Evolutionary conservation across 441 rosid genomes (phyloP), one percentile per base, ranked within the genome.

Genomic region (Corymbia citriodora): DNA sequence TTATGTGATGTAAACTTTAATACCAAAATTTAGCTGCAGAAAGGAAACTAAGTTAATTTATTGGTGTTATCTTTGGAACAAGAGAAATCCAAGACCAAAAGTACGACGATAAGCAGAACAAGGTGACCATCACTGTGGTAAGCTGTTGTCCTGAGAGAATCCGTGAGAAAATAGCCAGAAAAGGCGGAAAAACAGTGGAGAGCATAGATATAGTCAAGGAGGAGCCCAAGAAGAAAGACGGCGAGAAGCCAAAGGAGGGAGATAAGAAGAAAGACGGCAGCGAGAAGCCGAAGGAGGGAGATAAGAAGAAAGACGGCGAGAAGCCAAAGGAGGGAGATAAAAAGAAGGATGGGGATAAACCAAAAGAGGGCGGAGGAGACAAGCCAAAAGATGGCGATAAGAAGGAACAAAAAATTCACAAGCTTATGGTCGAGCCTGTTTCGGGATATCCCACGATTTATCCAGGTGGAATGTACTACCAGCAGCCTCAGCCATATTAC

Each of bases 81-180:
- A 79, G 2, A 79, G 85, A 79, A 79, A 79, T 79, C 85, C 85
- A 2, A 79, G 18, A 79, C 85, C 85, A 79, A 45, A 0, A 0
- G 8, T 79, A 2, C 52, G 6, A 79, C 0, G 53, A 45, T 3
- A 79, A 79, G 85, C 6, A 23, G 7, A 79, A 79, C 52, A 79
- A 1, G n/a, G 85, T 79, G 85, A 0, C 0, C 13, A 79, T 79
- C 85, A 3, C 0, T 23, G 85, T 79, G 85, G n/a, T 79, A 45
- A 79, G 85, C 85, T 79, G 85, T 23, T 79, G 85, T 13, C 85
- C 85, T 45, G 52, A 79, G 11, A 79, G 52, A 79, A 45, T 79
- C 85, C 85, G 7, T 0, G 2, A 79, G 6, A 23, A 79, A 79
- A 79, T 79, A 23, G 0, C 0, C 1, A 4, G 85, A 17, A 79